These are phyloP conservation scores for Didymella keratinophila DNA, from an alignment of 2,329 filamentous ascomycete genomes.

Conservation along the genomic window DNA sequence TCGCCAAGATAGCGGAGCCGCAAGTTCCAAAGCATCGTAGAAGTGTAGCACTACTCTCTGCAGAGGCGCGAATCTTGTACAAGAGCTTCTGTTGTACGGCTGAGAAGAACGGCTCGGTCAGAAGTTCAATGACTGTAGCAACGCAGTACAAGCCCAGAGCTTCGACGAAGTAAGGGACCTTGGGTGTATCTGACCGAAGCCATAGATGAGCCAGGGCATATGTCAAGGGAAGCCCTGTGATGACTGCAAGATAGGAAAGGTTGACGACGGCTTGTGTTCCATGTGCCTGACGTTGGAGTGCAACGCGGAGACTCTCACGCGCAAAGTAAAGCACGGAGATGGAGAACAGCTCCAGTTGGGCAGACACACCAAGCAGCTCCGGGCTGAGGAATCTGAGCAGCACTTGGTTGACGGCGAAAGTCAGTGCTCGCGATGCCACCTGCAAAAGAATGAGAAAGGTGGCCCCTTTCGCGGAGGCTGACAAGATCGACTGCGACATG, in stretches of 20 bases:
- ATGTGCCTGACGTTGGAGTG: conserved; percentile 77
- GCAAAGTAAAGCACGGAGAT: conserved; percentile 95
- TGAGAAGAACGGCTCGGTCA: conserved; percentile 88
- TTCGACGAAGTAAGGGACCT: conserved; percentile 69
- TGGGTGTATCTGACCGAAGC: conserved; percentile 60
- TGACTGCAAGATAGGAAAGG: conserved; percentile 79
- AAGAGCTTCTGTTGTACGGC: conserved; percentile 82
- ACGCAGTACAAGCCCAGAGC: conserved; percentile 64
- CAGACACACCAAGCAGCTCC: conserved; percentile 80
- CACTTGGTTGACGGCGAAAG: conserved; percentile 90
- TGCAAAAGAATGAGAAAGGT: conserved; percentile 89
- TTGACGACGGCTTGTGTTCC: conserved; percentile 82
- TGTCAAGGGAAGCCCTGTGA: conserved; percentile 71
- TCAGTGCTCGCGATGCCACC: conserved; percentile 83
- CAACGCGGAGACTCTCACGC: conserved; percentile 88
- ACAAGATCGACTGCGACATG: conserved; percentile 49
- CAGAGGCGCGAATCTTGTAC: conserved; percentile 80
- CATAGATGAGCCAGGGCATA: conserved; percentile 73
- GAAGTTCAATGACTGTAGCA: conserved; percentile 74
- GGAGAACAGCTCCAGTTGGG: conserved; percentile 92
- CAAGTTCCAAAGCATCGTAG: conserved; percentile 79
- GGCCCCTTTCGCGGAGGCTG: conserved; percentile 71
- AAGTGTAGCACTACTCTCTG: conserved; percentile 84
- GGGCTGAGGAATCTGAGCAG: conserved; percentile 89
- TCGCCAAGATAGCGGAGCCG: conserved; percentile 70